Evolutionary conservation across 2,329 filamentous ascomycete species (phyloP).

Genomic region (Bipolaris bicolor): DNA sequence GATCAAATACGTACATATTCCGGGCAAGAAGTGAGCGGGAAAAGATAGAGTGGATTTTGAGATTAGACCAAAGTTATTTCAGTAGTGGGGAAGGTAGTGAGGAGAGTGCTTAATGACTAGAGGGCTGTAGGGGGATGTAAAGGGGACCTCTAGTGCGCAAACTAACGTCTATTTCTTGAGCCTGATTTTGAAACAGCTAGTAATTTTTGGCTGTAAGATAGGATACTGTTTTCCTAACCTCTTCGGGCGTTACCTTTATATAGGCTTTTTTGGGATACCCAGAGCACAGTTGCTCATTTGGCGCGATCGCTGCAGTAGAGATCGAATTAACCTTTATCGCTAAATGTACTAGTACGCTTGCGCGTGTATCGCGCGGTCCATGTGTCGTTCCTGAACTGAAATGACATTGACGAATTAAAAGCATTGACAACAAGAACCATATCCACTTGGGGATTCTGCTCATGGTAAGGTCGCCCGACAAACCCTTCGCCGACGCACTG

Average conservation of each 20-base stretch:
- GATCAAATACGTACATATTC: slow-evolving; percentile 94
- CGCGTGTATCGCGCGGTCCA: neutral
- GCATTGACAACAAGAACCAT: neutral
- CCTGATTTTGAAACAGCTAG: slow-evolving; percentile 3
- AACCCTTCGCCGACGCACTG: slow-evolving; percentile 9
- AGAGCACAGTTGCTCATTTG: slow-evolving; percentile 15
- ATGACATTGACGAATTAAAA: neutral
- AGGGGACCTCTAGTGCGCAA: neutral
- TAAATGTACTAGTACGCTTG: neutral
- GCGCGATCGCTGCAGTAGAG: slow-evolving; percentile 14
- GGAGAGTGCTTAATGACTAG: slow-evolving; percentile 3
- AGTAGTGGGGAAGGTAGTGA: slow-evolving; percentile 31
- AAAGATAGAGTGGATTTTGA: slow-evolving; percentile 96
- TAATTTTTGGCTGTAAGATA: neutral
- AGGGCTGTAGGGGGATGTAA: neutral
- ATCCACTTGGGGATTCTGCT: neutral
- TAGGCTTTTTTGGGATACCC: slow-evolving; percentile 18
- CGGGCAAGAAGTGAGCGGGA: slow-evolving; percentile 86
- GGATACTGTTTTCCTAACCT: slow-evolving; percentile 1
- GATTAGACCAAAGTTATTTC: slow-evolving; percentile 84
- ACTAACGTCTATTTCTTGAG: slow-evolving; percentile 5
- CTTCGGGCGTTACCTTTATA: slow-evolving; percentile 7
- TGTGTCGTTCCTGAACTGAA: neutral
- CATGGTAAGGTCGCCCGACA: slow-evolving; percentile 14
- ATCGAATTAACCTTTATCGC: slow-evolving; percentile 8